Conservation (phyloP, 1,284 basidiomycete species). For the Neolentinus lepideus region DNA sequence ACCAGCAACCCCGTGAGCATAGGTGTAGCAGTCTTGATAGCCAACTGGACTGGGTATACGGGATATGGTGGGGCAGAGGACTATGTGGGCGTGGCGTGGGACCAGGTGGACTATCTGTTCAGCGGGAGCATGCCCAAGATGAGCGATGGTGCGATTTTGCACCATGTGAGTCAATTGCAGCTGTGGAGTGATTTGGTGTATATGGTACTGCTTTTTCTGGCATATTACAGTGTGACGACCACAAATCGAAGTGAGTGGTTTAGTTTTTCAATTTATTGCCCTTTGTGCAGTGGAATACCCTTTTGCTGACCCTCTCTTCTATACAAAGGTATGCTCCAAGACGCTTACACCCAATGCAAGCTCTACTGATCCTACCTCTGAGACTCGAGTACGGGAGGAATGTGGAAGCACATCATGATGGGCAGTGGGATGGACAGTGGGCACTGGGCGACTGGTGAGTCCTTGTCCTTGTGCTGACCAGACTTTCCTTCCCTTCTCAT, state of each 20-base stretch:
- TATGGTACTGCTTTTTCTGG: slow-evolving; percentile 33
- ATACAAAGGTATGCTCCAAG: slow-evolving; percentile 15
- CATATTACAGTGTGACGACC: slow-evolving; percentile 24
- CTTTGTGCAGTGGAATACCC: not conserved
- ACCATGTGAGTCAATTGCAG: slow-evolving; percentile 17
- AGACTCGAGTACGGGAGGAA: slow-evolving; percentile 9
- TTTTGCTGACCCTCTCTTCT: not conserved
- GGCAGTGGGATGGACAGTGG: slow-evolving; percentile 25
- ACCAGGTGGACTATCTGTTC: slow-evolving; percentile 11
- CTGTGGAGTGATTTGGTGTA: slow-evolving; percentile 28
- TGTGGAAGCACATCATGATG: slow-evolving; percentile 24
- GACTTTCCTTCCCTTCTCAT: not conserved
- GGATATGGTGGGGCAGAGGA: slow-evolving; percentile 13
- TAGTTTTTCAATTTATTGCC: not conserved
- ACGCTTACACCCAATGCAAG: slow-evolving; percentile 23
- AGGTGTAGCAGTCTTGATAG: slow-evolving; percentile 8
- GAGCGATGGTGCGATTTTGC: slow-evolving; percentile 16
- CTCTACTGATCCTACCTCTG: slow-evolving; percentile 15
- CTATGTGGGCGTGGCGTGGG: slow-evolving; percentile 4
- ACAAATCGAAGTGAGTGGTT: slow-evolving; percentile 10
- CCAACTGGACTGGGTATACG: slow-evolving; percentile 7
- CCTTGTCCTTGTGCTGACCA: not conserved
- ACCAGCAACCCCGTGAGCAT: slow-evolving; percentile 2
- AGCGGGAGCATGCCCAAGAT: slow-evolving; percentile 10
- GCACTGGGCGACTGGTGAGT: slow-evolving; percentile 17